Conservation (phyloP, 2,329 filamentous ascomycete genomes). For the Rasamsonia emersonii region DNA sequence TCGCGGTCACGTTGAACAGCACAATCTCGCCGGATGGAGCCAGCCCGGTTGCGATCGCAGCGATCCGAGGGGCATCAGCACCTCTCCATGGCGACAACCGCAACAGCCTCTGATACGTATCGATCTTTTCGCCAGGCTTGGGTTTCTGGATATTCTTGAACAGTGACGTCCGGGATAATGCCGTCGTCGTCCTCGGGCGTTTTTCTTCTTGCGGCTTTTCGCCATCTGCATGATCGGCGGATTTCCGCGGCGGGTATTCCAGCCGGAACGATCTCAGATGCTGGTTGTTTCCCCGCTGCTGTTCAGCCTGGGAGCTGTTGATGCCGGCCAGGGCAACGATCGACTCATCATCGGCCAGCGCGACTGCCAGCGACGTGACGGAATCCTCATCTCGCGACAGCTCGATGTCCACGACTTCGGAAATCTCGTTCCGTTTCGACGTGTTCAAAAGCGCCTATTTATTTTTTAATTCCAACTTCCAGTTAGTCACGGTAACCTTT, state of each 20-base stretch:
- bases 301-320: slow-evolving; percentile 67
- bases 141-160: slow-evolving; percentile 32
- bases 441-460: slow-evolving; percentile 62
- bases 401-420: slow-evolving; percentile 62
- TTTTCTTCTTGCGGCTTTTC: slow-evolving; percentile 15
- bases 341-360: slow-evolving; percentile 48
- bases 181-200: slow-evolving; percentile 28
- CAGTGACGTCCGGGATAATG: slow-evolving; percentile 43
- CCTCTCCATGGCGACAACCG: slow-evolving; percentile 48
- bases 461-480: background rate
- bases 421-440: slow-evolving; percentile 54
- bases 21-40: slow-evolving; percentile 69
- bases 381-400: slow-evolving; percentile 81
- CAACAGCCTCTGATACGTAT: slow-evolving; percentile 52
- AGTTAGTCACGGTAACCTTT: slow-evolving; percentile 4
- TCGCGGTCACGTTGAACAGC: slow-evolving; percentile 61
- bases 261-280: slow-evolving; percentile 73
- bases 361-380: slow-evolving; percentile 70
- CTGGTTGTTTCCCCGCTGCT: slow-evolving; percentile 68
- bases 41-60: slow-evolving; percentile 69
- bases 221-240: slow-evolving; percentile 11
- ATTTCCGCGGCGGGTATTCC: slow-evolving; percentile 42
- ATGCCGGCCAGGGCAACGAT: slow-evolving; percentile 63
- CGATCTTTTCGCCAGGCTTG: slow-evolving; percentile 37
- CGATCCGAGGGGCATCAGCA: slow-evolving; percentile 54